These are phyloP conservation scores for Aureococcus anophagefferens DNA, from an alignment of 108 stramenopile genomes.

Conservation along the genomic window DNA sequence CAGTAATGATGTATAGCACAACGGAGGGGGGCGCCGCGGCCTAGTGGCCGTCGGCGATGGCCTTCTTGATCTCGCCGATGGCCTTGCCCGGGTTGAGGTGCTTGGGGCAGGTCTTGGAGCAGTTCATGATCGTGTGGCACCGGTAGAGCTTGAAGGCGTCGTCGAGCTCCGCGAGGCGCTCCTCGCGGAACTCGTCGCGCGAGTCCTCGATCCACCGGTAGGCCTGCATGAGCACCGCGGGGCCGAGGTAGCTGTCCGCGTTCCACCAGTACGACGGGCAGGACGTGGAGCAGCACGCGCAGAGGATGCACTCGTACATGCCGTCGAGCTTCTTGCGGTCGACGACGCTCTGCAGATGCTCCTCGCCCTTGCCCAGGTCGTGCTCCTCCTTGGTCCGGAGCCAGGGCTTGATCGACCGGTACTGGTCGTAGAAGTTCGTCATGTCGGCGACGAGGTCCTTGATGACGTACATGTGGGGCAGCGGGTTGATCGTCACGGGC, in stretches of 20 bases:
- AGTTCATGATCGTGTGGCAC: slow-evolving; percentile 99
- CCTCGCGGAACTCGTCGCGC: slow-evolving; percentile 73
- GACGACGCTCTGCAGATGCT: slow-evolving; percentile 74
- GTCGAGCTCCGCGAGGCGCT: slow-evolving; percentile 81
- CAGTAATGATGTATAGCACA: no score
- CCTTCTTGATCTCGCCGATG: slow-evolving; percentile 94
- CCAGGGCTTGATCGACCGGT: slow-evolving; percentile 94
- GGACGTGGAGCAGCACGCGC: slow-evolving; percentile 94
- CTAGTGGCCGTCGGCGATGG: slow-evolving; percentile 15
- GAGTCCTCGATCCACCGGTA: slow-evolving; percentile 94
- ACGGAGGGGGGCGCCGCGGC: no score
- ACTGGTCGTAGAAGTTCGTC: slow-evolving; percentile 97
- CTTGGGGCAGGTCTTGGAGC: slow-evolving; percentile 96
- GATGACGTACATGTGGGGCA: slow-evolving; percentile 97
- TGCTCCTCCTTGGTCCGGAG: slow-evolving; percentile 69
- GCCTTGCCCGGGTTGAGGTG: slow-evolving; percentile 98
- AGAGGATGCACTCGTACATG: slow-evolving; percentile 98
- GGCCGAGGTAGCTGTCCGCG: slow-evolving; percentile 88
- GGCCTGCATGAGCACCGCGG: slow-evolving; percentile 95
- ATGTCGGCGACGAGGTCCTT: slow-evolving; percentile 98
- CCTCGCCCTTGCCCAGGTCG: slow-evolving; percentile 67
- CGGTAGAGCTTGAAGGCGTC: slow-evolving; percentile 93
- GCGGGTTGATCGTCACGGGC: slow-evolving; percentile 85
- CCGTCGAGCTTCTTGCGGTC: slow-evolving; percentile 87
- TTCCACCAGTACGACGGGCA: slow-evolving; percentile 99